Base-by-base conservation (phyloP, 139 green algal genomes). In the Ettlia oleoabundans region DNA sequence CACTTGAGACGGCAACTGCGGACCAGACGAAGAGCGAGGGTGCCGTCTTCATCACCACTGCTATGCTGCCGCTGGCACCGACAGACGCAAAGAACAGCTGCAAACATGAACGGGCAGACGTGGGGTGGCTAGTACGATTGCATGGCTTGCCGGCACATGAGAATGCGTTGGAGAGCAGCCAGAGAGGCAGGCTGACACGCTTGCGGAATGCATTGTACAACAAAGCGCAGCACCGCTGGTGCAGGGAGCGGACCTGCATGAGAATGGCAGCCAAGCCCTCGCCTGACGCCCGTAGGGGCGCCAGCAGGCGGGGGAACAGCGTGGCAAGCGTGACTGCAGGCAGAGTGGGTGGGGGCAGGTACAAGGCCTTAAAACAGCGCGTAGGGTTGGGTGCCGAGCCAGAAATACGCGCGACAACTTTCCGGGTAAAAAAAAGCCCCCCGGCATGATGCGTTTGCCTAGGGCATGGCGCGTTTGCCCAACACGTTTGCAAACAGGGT, bases 41-140 rank as follows among this genome's bases (percentile, higher is more conserved):
- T 0, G 94, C 95, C 0, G 91, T 96, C n/a, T 28, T 1, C 5
- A 97, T 33, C 18, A 98, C 95, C 22, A 90, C 74, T 0, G 26
- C n/a, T 19, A 98, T 86, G 76, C 89, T 93, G 43, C 93, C 95
- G 65, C 78, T 92, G 24, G 94, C 93, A 42, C 95, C 96, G 7
- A 98, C 93, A 26, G 92, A 89, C 5, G 92, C 95, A 84, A 98
- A 98, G 84, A 98, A 98, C n/a, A n/a, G n/a, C n/a, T n/a, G n/a
- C n/a, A n/a, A n/a, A n/a, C n/a, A n/a, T n/a, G n/a, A n/a, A n/a
- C n/a, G n/a, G n/a, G n/a, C n/a, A n/a, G n/a, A n/a, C n/a, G n/a
- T n/a, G n/a, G n/a, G n/a, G n/a, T n/a, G n/a, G n/a, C n/a, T n/a
- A n/a, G n/a, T n/a, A n/a, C n/a, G n/a, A n/a, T n/a, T n/a, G n/a